These are phyloP conservation scores for Colletotrichum echinochloae DNA, from an alignment of 2,329 filamentous ascomycete genomes.

Conservation along the genomic window DNA sequence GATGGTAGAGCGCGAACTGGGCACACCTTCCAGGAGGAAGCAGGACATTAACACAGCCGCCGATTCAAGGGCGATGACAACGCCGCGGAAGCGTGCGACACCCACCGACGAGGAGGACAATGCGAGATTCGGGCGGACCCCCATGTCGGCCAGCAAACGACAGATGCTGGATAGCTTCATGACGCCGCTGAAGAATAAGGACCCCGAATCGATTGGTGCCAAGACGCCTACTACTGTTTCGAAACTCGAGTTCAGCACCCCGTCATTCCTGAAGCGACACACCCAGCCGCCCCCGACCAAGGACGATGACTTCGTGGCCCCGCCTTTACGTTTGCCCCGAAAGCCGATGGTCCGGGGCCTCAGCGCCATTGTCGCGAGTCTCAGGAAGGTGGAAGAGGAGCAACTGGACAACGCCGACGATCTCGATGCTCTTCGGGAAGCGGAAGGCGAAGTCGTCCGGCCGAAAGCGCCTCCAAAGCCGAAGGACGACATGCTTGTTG, in stretches of 20 bases:
- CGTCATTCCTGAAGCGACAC: slow-evolving; percentile 72
- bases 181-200: slow-evolving; percentile 69
- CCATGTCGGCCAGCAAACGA: slow-evolving; percentile 69
- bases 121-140: slow-evolving; percentile 59
- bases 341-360: slow-evolving; percentile 76
- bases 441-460: slow-evolving; percentile 65
- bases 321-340: slow-evolving; percentile 65
- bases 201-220: slow-evolving; percentile 51
- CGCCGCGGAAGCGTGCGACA: slow-evolving; percentile 59
- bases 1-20: slow-evolving; percentile 63
- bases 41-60: slow-evolving; percentile 48
- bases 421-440: slow-evolving; percentile 77
- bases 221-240: slow-evolving; percentile 64
- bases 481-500: slow-evolving; percentile 54
- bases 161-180: slow-evolving; percentile 72
- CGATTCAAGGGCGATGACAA: slow-evolving; percentile 50
- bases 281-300: slow-evolving; percentile 67
- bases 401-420: slow-evolving; percentile 79
- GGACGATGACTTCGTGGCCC: slow-evolving; percentile 61
- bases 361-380: slow-evolving; percentile 78
- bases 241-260: slow-evolving; percentile 74
- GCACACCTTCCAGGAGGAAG: slow-evolving; percentile 61
- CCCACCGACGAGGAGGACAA: slow-evolving; percentile 47
- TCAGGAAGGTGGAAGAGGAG: slow-evolving; percentile 78
- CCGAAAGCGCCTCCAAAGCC: slow-evolving; percentile 41